Evolutionary conservation across 176 grass and related monocot species (phyloP), one percentile per base, ranked within the genome.

Genomic region (Carex pumila): DNA sequence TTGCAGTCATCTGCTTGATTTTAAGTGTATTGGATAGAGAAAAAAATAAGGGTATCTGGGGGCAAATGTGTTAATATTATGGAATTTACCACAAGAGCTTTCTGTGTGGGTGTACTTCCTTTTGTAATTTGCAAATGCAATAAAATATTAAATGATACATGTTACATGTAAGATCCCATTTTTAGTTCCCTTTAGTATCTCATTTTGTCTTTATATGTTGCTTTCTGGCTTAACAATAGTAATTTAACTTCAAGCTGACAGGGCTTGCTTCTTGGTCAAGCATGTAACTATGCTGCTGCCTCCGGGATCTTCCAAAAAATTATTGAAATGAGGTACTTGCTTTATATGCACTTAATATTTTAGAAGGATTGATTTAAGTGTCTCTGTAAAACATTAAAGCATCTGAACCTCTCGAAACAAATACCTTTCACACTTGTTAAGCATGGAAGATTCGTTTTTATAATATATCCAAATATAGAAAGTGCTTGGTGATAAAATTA

Each of bases 171-270:
- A 41, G 7, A 43, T 71, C 7, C 15, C 8, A 71, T 39, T 71
- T n/a, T 62, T 71, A 14, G 36, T 71, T n/a, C 43, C 36, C 36
- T n/a, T 76, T 64, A 67, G 11, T 83, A 31, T 9, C 12, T 82
- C 34, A 61, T 76, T 15, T 79, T 86, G 74, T 12, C 41, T 34
- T 53, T 63, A 65, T 57, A 80, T 64, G 89, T 12, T 86, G 58
- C 78, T 55, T 52, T 85, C 88, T 75, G 83, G 83, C 90, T 88
- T 89, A 84, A 84, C 85, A 86, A 53, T 93, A 91, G 77, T 86
- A 83, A 83, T 66, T 49, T 92, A 58, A 92, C 82, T 86, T 93
- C 87, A 94, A 95, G 93, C 92, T 93, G 90, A 95, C 93, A 99
- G 96, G 96, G 96, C 61, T 84, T 88, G 30, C 91, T 99, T 94